Conservation (phyloP, 768 basidiomycete species). For the Tylopilus sp. region DNA sequence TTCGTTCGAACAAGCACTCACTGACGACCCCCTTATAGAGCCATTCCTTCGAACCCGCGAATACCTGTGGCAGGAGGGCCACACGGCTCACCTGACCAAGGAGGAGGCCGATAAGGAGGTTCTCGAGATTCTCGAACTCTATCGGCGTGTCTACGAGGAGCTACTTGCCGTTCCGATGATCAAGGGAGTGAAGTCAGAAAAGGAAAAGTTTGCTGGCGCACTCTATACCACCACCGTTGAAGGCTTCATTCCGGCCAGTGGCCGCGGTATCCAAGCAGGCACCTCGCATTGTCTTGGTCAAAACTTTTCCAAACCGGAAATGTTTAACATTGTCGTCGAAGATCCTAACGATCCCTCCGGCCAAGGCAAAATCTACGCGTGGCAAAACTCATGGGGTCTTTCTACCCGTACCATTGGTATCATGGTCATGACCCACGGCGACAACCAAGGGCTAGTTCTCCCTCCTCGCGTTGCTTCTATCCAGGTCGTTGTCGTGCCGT, state of each 20-base stretch:
- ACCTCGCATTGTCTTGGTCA: constrained; percentile 98
- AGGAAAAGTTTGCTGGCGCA: constrained; percentile 98
- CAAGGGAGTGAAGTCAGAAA: constrained; percentile 95
- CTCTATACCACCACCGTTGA: constrained; percentile 98
- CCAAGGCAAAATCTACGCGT: constrained; percentile 75
- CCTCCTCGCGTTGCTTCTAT: constrained; percentile 95
- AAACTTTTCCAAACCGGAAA: constrained; percentile 93
- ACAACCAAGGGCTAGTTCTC: constrained; percentile 94
- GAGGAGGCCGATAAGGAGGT: constrained; percentile 90
- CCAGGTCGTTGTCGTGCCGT: constrained; percentile 90
- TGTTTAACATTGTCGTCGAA: constrained; percentile 98
- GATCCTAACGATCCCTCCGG: constrained; percentile 76
- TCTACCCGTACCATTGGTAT: constrained; percentile 96
- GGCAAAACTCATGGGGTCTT: constrained; percentile 99
- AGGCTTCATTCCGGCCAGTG: constrained; percentile 95
- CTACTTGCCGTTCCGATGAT: constrained; percentile 97
- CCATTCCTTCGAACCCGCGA: constrained; percentile 99
- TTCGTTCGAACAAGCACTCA: not conserved
- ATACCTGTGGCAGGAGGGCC: constrained; percentile 99
- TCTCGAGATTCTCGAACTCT: constrained; percentile 90
- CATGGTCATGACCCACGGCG: constrained; percentile 99
- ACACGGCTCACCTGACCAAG: constrained; percentile 91
- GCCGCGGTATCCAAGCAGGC: constrained; percentile 96
- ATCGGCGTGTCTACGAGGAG: constrained; percentile 93
- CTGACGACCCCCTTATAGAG: constrained; percentile 47